Evolutionary conservation across 2,329 filamentous ascomycete genomes (phyloP).

Genomic region (Paecilomyces sp.): DNA sequence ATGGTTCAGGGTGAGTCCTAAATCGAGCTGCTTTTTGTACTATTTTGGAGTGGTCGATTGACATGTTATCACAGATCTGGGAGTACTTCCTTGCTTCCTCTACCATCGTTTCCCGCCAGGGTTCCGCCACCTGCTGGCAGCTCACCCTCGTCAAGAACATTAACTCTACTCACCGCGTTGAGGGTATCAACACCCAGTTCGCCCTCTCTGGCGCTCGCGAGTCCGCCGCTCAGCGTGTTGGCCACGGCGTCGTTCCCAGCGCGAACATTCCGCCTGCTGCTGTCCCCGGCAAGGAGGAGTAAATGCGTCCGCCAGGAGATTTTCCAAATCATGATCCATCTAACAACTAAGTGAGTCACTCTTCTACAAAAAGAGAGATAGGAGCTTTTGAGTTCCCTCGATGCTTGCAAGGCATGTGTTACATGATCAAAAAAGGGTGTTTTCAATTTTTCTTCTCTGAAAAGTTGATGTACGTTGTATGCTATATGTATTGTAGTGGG

Average conservation of each 20-base stretch:
- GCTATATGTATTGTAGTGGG: not conserved
- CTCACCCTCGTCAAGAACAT: constrained; percentile 84
- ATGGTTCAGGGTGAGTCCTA: constrained; percentile 81
- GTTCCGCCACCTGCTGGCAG: constrained; percentile 78
- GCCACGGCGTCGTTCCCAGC: constrained; percentile 27
- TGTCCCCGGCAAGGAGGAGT: constrained; percentile 19
- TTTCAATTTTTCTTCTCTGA: not conserved
- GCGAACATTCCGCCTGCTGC: constrained; percentile 19
- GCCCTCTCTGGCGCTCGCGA: constrained; percentile 60
- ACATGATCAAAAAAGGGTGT: not conserved
- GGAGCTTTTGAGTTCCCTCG: not conserved
- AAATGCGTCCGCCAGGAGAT: constrained; percentile 4
- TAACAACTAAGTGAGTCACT: not conserved
- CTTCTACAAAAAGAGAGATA: not conserved
- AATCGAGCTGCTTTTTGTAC: constrained; percentile 1
- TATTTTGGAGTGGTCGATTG: constrained; percentile 3
- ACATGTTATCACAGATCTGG: constrained; percentile 58
- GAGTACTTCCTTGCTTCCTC: constrained; percentile 85
- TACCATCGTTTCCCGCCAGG: constrained; percentile 77
- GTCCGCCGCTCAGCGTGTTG: constrained; percentile 30
- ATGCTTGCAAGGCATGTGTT: not conserved
- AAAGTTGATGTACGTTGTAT: not conserved
- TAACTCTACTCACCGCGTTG: constrained; percentile 75
- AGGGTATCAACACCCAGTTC: constrained; percentile 64
- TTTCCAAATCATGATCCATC: not conserved